phyloP scores from a whole-genome alignment of 75 land plant genomes.

The Sequoia sempervirens region DNA sequence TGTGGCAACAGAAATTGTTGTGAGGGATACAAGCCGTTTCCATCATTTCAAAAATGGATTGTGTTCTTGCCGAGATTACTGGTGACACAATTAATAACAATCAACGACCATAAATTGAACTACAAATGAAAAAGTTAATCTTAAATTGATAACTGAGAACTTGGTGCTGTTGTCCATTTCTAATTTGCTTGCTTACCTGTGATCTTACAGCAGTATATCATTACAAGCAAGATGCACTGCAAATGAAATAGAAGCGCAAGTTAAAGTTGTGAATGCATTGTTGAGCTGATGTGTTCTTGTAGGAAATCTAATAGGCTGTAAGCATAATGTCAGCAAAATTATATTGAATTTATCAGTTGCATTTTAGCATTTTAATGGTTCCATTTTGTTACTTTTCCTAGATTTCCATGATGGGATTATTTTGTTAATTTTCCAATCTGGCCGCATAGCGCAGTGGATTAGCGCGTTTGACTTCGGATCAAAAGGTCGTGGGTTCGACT shows the following conservation, averaged over 20 bases:
- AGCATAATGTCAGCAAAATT: neutral
- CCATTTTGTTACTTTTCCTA: neutral
- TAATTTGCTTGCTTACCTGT: neutral
- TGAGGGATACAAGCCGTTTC: slow-evolving; percentile 14
- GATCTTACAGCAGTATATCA: neutral
- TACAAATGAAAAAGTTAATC: neutral
- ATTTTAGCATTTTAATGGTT: neutral
- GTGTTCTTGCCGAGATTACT: slow-evolving; percentile 19
- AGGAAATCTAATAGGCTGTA: neutral
- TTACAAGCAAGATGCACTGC: neutral
- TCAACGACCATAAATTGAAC: neutral
- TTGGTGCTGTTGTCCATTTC: neutral
- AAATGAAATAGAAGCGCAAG: neutral
- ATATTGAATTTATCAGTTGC: neutral
- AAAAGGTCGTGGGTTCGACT: too few relatives aligned
- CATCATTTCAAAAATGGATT: slow-evolving; percentile 15
- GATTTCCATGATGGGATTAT: too few relatives aligned
- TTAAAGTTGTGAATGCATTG: neutral
- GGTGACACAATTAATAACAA: slow-evolving; percentile 9
- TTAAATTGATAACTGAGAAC: neutral
- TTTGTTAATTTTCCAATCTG: too few relatives aligned
- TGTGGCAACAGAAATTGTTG: slow-evolving; percentile 12
- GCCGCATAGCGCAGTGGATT: too few relatives aligned
- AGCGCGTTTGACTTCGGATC: too few relatives aligned
- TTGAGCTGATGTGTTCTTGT: too few relatives aligned